A percentile compares a stretch with the other conserved stretches of the same genome.
These are phyloP conservation scores for Uronychia setigera DNA, from an alignment of 73 alveolate species.

Conservation along the genomic window DNA sequence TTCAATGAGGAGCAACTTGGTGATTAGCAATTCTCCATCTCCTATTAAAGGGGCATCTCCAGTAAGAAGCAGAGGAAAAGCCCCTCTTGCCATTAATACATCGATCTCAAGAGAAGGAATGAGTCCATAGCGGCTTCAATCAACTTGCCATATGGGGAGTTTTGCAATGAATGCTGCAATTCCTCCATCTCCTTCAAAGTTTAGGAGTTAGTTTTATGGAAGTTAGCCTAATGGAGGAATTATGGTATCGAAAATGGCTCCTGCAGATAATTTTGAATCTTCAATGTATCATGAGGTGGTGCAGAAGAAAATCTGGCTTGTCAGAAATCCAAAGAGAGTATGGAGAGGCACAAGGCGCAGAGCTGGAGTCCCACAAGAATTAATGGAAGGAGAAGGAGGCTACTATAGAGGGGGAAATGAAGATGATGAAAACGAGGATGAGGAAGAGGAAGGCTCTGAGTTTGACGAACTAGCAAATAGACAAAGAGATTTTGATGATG, in stretches of 20 bases:
- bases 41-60: background rate
- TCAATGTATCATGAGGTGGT: background rate
- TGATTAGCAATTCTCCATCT: background rate
- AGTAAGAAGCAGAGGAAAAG: too few species aligned
- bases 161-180: background rate
- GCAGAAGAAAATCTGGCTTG: background rate
- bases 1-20: background rate
- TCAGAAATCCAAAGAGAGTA: background rate
- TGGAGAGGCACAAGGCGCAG: background rate
- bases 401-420: background rate
- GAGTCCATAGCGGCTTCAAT: too few species aligned
- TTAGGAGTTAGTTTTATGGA: background rate
- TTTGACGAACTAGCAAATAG: too few species aligned
- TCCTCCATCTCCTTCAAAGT: conserved; percentile 1
- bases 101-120: too few species aligned
- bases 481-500: background rate
- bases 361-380: background rate
- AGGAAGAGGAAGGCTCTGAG: background rate
- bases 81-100: too few species aligned
- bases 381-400: too few species aligned
- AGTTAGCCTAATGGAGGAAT: background rate
- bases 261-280: background rate
- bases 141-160: too few species aligned
- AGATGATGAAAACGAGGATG: background rate
- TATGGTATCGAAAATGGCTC: background rate